phyloP scores from a whole-genome alignment of 768 basidiomycete genomes.

The Suillus subaureus region DNA sequence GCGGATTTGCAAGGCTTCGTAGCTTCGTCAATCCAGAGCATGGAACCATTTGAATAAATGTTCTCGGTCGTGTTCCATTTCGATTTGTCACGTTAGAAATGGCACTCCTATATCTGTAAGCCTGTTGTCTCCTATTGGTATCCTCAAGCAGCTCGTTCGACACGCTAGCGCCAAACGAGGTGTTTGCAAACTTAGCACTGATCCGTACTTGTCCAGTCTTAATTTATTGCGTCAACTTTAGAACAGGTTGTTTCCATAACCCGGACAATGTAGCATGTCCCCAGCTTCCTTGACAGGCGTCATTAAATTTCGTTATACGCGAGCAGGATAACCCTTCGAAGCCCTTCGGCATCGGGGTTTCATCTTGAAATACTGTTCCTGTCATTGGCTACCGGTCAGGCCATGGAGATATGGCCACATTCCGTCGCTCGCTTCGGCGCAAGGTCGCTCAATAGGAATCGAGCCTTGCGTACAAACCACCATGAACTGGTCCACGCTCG shows the following conservation, averaged over 20 bases:
- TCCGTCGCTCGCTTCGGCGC: neutral
- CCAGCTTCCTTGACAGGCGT: neutral
- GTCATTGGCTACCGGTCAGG: neutral
- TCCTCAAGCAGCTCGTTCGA: neutral
- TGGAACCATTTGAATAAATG: neutral
- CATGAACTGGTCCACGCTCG: neutral
- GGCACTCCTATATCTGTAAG: neutral
- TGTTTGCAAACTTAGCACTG: neutral
- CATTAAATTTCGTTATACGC: neutral
- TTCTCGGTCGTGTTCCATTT: neutral
- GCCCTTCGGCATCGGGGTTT: neutral
- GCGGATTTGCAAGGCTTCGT: neutral
- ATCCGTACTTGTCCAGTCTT: neutral
- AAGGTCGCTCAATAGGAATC: neutral
- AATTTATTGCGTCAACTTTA: neutral
- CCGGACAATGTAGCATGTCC: neutral
- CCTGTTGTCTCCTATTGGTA: neutral
- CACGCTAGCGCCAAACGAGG: neutral
- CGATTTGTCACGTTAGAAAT: neutral
- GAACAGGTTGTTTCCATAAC: neutral
- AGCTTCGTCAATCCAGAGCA: neutral
- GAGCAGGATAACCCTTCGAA: constrained; percentile 1
- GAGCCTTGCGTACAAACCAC: neutral
- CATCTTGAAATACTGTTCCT: neutral
- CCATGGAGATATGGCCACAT: neutral